These are phyloP conservation scores for Ustilago crameri DNA, from an alignment of 1,284 basidiomycete genomes.

Conservation along the genomic window DNA sequence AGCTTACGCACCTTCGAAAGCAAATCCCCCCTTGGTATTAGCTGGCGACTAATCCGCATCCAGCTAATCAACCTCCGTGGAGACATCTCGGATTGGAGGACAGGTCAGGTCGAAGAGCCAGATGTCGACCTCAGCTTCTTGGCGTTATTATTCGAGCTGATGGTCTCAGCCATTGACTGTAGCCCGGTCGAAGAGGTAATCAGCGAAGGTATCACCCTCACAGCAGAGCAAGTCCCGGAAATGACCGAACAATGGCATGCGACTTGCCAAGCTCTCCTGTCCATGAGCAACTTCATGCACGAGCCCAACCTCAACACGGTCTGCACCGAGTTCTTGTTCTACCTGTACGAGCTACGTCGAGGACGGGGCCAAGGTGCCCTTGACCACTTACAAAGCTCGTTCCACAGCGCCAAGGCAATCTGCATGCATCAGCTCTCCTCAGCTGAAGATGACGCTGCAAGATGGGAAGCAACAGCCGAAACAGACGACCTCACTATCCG, in stretches of 20 bases:
- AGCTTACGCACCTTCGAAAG: conserved; percentile 55
- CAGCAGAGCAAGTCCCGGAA: conserved; percentile 48
- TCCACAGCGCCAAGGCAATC: conserved; percentile 25
- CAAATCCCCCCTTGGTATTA: conserved; percentile 53
- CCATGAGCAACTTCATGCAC: conserved; percentile 48
- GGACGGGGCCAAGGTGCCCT: conserved; percentile 18
- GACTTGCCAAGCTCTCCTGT: conserved; percentile 49
- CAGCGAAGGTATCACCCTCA: conserved; percentile 51
- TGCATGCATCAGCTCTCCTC: conserved; percentile 51
- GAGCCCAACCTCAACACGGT: conserved; percentile 61
- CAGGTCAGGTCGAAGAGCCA: conserved; percentile 51
- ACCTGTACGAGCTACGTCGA: conserved; percentile 38
- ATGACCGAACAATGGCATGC: conserved; percentile 57
- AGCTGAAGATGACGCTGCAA: conserved; percentile 37
- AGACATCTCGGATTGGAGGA: conserved; percentile 57
- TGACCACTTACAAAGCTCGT: conserved; percentile 34
- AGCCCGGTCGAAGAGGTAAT: conserved; percentile 53
- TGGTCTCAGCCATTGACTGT: conserved; percentile 55
- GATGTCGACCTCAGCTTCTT: conserved; percentile 59
- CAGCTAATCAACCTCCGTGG: conserved; percentile 59
- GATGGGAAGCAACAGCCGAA: conserved; percentile 37
- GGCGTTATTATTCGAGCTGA: conserved; percentile 55
- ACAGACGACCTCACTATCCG: conserved; percentile 37
- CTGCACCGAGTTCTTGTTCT: conserved; percentile 46
- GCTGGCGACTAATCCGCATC: conserved; percentile 57